Evolutionary conservation across 257 asterid species (phyloP).

Genomic region (Solanum ahanhuiri): DNA sequence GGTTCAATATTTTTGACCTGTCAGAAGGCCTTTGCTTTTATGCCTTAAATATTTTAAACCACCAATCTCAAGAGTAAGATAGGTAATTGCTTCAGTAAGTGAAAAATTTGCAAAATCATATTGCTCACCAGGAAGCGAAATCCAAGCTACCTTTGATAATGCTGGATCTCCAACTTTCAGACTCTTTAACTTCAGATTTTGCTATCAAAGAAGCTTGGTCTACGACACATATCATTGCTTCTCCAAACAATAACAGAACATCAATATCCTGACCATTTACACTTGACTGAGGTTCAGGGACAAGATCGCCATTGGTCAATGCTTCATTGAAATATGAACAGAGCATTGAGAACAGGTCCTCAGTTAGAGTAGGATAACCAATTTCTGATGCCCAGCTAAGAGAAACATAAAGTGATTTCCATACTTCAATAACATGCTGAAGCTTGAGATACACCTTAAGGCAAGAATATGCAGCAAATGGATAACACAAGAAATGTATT

Average conservation of each 20-base stretch:
- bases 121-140: constrained; percentile 49
- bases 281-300: constrained; percentile 19
- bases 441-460: constrained; percentile 21
- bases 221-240: constrained; percentile 25
- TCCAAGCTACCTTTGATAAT: constrained; percentile 26
- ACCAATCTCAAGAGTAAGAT: neutral
- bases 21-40: neutral
- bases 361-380: constrained; percentile 22
- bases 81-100: neutral
- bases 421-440: constrained; percentile 29
- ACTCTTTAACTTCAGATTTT: constrained; percentile 14
- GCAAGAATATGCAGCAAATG: constrained; percentile 36
- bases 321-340: constrained; percentile 30
- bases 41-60: neutral
- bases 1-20: neutral
- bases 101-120: neutral
- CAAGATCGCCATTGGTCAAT: constrained; percentile 5
- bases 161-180: constrained; percentile 17
- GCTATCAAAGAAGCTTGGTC: constrained; percentile 27
- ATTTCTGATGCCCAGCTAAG: constrained; percentile 21
- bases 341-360: constrained; percentile 37
- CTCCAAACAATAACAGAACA: constrained; percentile 36
- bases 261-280: constrained; percentile 15
- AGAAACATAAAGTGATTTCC: constrained; percentile 45
- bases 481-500: constrained; percentile 45